Base-by-base conservation (phyloP, 257 asterid genomes). In the Marsdenia floribunda region DNA sequence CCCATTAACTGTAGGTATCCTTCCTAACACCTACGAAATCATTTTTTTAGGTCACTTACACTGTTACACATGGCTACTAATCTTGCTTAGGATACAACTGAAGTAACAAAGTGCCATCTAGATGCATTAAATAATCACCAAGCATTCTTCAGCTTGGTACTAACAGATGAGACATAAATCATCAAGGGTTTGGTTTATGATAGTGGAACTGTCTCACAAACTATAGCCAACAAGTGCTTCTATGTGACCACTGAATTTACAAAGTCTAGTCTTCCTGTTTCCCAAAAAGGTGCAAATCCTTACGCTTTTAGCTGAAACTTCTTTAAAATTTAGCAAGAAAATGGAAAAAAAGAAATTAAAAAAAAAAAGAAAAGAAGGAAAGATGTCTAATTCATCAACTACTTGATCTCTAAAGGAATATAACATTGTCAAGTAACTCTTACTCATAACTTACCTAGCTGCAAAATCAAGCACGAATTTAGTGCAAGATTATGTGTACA, bases 1-100 rank as follows among this genome's bases (percentile, higher is more conserved):
- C 35, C 35, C 68, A 72, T 57, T 40, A 54, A 72, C 75, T 54
- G 38, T 15, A 35, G 65, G 54, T 37, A 71, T 22, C n/a, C 38
- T 19, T 35, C 42, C 49, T 7, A 15, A 18, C 18, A 29, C 63
- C 35, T 50, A 24, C 24, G 2, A 33, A 33, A 33, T 16, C 49
- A 12, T 6, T 6, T 10, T 22, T 54, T 71, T 26, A 29, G 61
- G 49, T 50, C 6, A 50, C 64, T n/a, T 26, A 52, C 33, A 29
- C 33, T 29, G 33, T 29, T 29, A 29, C 0, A 29, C 75, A 71
- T 71, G 22, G 29, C 37, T 21, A 55, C 11, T 53, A 53, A 16
- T 9, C 53, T 55, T 54, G 67, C 75, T 37, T 71, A 12, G 53
- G 53, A 37, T 54, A 38, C 66, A 53, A 35, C 26, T 35, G 12